A percentile compares a stretch with the other conserved stretches of the same genome.
Conservation (phyloP, 345 rosid genomes). For the Theobroma cacao region DNA sequence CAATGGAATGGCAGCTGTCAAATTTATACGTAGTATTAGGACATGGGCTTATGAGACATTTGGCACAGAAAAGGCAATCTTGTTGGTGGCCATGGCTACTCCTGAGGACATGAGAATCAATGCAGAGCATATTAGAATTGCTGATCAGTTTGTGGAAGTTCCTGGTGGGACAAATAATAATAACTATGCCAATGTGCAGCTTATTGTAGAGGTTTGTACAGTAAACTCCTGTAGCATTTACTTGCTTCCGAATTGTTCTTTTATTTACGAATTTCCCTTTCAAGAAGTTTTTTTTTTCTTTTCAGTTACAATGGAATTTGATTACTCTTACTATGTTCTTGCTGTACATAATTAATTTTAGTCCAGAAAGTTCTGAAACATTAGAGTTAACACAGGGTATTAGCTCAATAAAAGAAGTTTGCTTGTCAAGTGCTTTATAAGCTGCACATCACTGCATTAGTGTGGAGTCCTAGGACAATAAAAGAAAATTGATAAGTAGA, state of each 20-base stretch:
- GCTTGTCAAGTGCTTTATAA: background rate
- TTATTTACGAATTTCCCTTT: slow-evolving; percentile 8
- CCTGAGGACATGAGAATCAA: slow-evolving; percentile 99
- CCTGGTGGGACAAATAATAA: slow-evolving; percentile 99
- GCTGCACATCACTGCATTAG: background rate
- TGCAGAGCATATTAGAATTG: slow-evolving; percentile 96
- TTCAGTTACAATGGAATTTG: slow-evolving; percentile 1
- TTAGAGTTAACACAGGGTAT: background rate
- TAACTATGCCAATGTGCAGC: slow-evolving; percentile 99
- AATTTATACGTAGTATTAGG: slow-evolving; percentile 91
- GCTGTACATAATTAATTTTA: background rate
- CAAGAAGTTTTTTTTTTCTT: background rate
- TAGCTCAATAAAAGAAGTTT: background rate
- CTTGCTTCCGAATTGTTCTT: slow-evolving; percentile 6
- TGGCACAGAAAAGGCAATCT: slow-evolving; percentile 90
- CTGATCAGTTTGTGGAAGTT: slow-evolving; percentile 99
- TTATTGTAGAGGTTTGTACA: slow-evolving; percentile 86
- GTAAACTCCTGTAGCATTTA: background rate
- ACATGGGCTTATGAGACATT: slow-evolving; percentile 99
- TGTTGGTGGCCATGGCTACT: slow-evolving; percentile 99
- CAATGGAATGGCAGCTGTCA: slow-evolving; percentile 99
- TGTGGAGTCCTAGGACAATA: background rate
- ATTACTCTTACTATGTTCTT: background rate
- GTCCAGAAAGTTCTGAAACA: background rate
- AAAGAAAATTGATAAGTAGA: background rate